Conservation (phyloP, 2,329 filamentous ascomycete species). For the Alternaria rosae region DNA sequence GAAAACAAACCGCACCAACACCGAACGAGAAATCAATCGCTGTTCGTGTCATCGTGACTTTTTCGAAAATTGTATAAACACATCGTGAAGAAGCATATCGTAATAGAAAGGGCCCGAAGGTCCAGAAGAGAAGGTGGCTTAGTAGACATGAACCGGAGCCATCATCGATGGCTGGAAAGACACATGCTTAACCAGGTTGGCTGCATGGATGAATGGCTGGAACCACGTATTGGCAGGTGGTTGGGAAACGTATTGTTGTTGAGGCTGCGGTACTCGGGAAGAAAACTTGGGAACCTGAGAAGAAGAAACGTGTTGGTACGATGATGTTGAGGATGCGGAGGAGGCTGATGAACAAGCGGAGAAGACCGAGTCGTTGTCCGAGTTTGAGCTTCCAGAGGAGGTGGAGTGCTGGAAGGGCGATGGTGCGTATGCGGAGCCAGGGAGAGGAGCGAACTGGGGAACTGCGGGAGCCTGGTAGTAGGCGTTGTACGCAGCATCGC, state of each 20-base stretch:
- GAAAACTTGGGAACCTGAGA: conserved; percentile 39
- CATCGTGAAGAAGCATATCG: conserved; percentile 43
- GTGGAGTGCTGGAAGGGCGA: conserved; percentile 42
- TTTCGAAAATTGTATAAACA: conserved; percentile 43
- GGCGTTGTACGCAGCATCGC: conserved; percentile 38
- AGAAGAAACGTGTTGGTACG: conserved; percentile 41
- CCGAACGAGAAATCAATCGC: conserved; percentile 36
- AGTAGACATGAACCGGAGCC: conserved; percentile 49
- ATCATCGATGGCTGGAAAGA: conserved; percentile 51
- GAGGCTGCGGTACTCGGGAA: conserved; percentile 35
- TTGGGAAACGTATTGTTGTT: conserved; percentile 48
- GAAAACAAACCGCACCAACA: conserved; percentile 34
- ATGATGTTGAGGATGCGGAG: conserved; percentile 47
- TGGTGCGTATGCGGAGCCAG: conserved; percentile 40
- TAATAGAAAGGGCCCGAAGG: conserved; percentile 21
- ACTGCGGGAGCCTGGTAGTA: conserved; percentile 40
- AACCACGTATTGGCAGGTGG: conserved; percentile 48
- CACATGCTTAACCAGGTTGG: conserved; percentile 51
- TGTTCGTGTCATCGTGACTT: conserved; percentile 50
- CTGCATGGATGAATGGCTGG: conserved; percentile 51
- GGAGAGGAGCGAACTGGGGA: conserved; percentile 43
- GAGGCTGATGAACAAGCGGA: conserved; percentile 49
- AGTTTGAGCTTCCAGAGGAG: conserved; percentile 49
- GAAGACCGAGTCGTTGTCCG: conserved; percentile 52
- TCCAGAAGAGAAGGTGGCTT: conserved; percentile 14